Percentiles rank a stretch among this genome's conserved stretches.
Conservation (phyloP, 306 rosid species). For the Rosa chinensis region DNA sequence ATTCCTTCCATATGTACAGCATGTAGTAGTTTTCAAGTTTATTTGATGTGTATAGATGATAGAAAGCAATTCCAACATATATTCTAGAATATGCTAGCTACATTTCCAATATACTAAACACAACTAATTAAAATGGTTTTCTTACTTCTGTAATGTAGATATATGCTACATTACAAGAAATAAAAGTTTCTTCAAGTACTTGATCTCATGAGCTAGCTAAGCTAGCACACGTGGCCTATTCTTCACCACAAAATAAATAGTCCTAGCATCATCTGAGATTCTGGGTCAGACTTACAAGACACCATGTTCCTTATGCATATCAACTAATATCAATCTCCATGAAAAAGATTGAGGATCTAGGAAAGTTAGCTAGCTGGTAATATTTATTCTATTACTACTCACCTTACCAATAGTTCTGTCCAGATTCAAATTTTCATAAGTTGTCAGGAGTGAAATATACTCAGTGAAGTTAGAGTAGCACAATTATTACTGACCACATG, state of each 20-base stretch:
- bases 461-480: not conserved
- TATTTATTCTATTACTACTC: not conserved
- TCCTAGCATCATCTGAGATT: too few species aligned
- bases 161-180: too few species aligned
- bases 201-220: too few species aligned
- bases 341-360: not conserved
- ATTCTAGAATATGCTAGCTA: not conserved
- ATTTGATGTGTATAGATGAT: not conserved
- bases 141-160: not conserved
- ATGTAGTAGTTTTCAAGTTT: too few species aligned
- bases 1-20: not conserved
- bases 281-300: too few species aligned
- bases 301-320: too few species aligned
- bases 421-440: not conserved
- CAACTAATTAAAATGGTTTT: not conserved
- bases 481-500: not conserved
- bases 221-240: too few species aligned
- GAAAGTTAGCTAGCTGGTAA: not conserved
- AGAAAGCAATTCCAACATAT: not conserved
- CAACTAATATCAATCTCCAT: not conserved
- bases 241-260: too few species aligned
- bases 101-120: not conserved
- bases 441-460: not conserved
- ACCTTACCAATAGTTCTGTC: conserved; percentile 1
- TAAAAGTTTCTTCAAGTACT: too few species aligned